Evolutionary conservation across 352 stramenopile genomes (phyloP).

Genomic region (Phytophthora cryptogea): DNA sequence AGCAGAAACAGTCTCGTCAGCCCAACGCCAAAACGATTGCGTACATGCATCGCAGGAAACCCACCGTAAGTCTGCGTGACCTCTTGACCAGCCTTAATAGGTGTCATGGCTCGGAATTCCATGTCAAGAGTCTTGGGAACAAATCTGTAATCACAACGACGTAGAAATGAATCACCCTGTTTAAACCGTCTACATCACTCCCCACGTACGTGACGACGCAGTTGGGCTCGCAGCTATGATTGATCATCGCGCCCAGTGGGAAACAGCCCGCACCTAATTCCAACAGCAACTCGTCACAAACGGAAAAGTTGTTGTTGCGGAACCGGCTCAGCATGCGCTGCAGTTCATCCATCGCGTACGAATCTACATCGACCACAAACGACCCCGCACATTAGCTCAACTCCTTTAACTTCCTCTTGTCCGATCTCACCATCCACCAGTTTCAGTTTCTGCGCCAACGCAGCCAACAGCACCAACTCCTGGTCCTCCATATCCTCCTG

Average conservation of each 20-base stretch:
- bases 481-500: slow-evolving; percentile 53
- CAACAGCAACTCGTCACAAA: slow-evolving; percentile 66
- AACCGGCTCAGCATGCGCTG: slow-evolving; percentile 75
- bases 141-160: slow-evolving; percentile 30
- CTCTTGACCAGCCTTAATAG: slow-evolving; percentile 54
- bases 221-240: slow-evolving; percentile 78
- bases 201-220: slow-evolving; percentile 62
- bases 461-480: slow-evolving; percentile 53
- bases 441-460: slow-evolving; percentile 55
- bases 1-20: slow-evolving; percentile 3
- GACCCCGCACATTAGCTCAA: slow-evolving; percentile 4
- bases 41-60: neutral
- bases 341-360: slow-evolving; percentile 39
- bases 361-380: slow-evolving; percentile 18
- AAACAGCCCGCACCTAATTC: slow-evolving; percentile 66
- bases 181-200: neutral
- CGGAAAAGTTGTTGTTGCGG: slow-evolving; percentile 80
- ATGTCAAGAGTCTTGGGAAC: slow-evolving; percentile 44
- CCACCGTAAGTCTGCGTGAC: slow-evolving; percentile 72
- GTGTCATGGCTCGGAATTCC: slow-evolving; percentile 58
- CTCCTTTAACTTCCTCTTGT: neutral
- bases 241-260: slow-evolving; percentile 72
- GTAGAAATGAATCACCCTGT: neutral
- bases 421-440: slow-evolving; percentile 40
- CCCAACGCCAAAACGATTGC: neutral